Percentiles rank a stretch among this genome's conserved stretches.
Evolutionary conservation across 257 asterid genomes (phyloP).

Genomic region (Anisodus tanguticus): DNA sequence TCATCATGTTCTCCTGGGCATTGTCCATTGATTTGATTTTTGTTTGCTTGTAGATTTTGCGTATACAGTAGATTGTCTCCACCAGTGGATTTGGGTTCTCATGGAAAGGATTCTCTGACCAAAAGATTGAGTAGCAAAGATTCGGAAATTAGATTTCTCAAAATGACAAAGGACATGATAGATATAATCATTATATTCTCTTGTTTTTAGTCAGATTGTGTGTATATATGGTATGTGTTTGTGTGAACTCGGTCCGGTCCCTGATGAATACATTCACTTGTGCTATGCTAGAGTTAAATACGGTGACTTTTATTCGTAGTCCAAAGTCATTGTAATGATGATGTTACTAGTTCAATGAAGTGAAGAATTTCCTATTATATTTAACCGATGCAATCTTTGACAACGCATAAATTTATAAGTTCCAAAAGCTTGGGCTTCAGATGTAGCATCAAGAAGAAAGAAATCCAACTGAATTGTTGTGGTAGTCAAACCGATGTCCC

Average conservation of each 20-base stretch:
- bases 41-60: neutral
- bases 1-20: too few species aligned
- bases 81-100: neutral
- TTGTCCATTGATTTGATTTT: neutral
- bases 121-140: neutral
- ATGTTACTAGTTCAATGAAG: slow-evolving; percentile 10
- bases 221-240: neutral
- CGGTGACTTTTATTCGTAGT: neutral
- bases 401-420: slow-evolving; percentile 54
- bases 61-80: neutral
- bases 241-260: neutral
- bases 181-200: slow-evolving; percentile 13
- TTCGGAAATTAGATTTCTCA: neutral
- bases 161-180: neutral
- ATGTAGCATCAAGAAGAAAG: slow-evolving; percentile 74
- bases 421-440: slow-evolving; percentile 97
- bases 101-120: neutral
- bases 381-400: neutral
- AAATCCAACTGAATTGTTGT: slow-evolving; percentile 18
- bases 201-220: neutral
- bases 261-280: neutral
- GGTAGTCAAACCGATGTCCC: slow-evolving; percentile 14
- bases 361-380: slow-evolving; percentile 12
- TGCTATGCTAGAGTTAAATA: neutral
- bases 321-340: neutral